Base-by-base conservation (phyloP, 1,284 basidiomycete genomes). In the Malassezia japonica region DNA sequence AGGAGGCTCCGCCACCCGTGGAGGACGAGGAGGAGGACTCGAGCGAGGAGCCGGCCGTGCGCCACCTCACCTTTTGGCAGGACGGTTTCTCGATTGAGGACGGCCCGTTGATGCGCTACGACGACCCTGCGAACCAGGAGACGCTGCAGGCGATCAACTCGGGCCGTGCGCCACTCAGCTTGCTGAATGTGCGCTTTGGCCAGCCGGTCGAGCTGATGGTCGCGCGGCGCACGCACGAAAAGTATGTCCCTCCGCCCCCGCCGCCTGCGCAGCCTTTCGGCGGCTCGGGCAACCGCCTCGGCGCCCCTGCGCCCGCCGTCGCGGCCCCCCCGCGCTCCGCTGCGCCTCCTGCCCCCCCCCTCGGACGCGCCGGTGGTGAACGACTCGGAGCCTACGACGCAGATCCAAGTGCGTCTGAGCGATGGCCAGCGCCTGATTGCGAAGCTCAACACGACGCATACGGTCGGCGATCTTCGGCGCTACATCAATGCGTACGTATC, bases 1-100 rank as follows among this genome's bases (percentile, higher is more conserved):
- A 60, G 13, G 28, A 54, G 24, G 38, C 44, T 6, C 15, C 32
- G 12, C 10, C 32, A 4, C 6, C 32, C 3, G 27, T 4, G 3
- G 32, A n/a, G 4, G 39, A 29, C 21, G 21, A 29, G 1, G 20
- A 24, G 23, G 57, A 66, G 6, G 77, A 76, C 41, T 79, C 78
- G 20, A 80, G 82, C 21, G 78, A 79, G 36, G 59, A 59, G 23
- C 58, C 57, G 0, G 85, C 80, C 0, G 80, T 84, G 39, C 82
- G 92, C 10, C 79, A 82, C 49, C 77, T 96, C 31, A 92, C 86
- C 0, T 89, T 98, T 75, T 98, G 94, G 92, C 79, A 83, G 29
- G 82, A 96, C 60, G 92, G 92, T 0, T 96, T 96, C 75, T 85
- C 83, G 38, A 82, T 98, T 49, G 89, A 92, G 64, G 87, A 91